phyloP scores from a whole-genome alignment of 139 green algal species.

The Pseudopediastrum boryanum region DNA sequence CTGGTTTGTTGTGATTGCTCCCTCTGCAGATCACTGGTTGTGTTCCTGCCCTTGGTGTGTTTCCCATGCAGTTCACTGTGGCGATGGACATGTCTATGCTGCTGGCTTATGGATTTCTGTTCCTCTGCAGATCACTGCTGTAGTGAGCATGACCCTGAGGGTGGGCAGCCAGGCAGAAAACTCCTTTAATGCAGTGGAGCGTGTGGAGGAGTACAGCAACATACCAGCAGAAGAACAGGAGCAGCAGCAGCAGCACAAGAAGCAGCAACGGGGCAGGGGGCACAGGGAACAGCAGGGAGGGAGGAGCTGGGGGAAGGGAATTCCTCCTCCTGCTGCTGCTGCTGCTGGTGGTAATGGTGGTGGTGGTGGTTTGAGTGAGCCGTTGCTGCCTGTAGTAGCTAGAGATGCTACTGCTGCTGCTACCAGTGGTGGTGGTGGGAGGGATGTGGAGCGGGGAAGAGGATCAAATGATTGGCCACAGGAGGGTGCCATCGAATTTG shows the following conservation, averaged over 20 bases:
- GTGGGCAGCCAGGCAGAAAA: slow-evolving; percentile 74
- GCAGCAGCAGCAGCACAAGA: background rate
- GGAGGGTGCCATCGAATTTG: slow-evolving; percentile 55
- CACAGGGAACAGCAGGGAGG: too few relatives aligned
- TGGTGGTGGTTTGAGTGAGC: slow-evolving; percentile 7
- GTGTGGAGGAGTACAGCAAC: slow-evolving; percentile 82
- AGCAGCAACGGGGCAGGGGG: too few relatives aligned
- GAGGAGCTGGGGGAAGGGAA: too few relatives aligned
- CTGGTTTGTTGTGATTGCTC: background rate
- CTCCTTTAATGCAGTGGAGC: slow-evolving; percentile 92
- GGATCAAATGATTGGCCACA: slow-evolving; percentile 62
- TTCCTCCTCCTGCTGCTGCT: too few relatives aligned
- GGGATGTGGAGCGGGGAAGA: background rate
- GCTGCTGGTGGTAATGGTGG: background rate
- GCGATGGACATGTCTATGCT: background rate
- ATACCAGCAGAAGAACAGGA: slow-evolving; percentile 2
- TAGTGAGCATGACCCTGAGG: slow-evolving; percentile 65
- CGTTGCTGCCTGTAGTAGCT: slow-evolving; percentile 20
- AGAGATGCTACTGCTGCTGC: background rate
- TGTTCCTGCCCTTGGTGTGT: slow-evolving; percentile 19
- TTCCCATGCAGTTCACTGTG: background rate
- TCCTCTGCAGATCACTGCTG: slow-evolving; percentile 52
- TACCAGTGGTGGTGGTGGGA: background rate
- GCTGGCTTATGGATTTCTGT: background rate
- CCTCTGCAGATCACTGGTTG: background rate